Evolutionary conservation across 768 basidiomycete genomes (phyloP).

Genomic region (Suillus occidentalis): DNA sequence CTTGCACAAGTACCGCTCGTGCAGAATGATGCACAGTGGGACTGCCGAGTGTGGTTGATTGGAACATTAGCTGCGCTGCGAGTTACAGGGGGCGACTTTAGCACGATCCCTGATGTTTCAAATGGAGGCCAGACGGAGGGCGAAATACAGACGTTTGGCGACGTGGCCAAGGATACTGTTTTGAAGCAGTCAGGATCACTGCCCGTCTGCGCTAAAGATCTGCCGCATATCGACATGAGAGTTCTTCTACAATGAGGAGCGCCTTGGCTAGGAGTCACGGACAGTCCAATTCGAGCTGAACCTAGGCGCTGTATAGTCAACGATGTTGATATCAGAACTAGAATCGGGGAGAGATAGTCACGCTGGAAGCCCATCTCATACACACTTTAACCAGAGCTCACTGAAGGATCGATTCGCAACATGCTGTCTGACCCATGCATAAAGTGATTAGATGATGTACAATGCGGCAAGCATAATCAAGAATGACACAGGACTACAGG

Average conservation of each 20-base stretch:
- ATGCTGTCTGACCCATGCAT: neutral
- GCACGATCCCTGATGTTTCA: neutral
- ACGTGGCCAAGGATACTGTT: neutral
- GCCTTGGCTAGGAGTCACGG: neutral
- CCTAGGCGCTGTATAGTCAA: neutral
- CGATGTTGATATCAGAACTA: neutral
- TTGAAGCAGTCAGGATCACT: neutral
- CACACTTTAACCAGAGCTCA: neutral
- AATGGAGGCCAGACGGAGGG: neutral
- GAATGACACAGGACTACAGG: neutral
- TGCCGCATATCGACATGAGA: neutral
- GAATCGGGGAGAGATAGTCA: neutral
- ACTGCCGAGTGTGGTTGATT: neutral
- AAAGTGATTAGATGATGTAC: neutral
- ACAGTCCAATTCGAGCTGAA: neutral
- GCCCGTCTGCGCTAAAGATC: neutral
- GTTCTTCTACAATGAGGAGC: neutral
- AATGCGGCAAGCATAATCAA: neutral
- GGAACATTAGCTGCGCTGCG: neutral
- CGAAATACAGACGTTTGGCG: neutral
- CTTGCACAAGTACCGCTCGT: neutral
- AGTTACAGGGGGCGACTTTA: neutral
- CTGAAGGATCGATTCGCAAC: neutral
- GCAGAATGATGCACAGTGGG: neutral
- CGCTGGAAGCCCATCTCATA: neutral